Conservation (phyloP, 495 filamentous ascomycete species). For the Penicillium cosmopolitanum region DNA sequence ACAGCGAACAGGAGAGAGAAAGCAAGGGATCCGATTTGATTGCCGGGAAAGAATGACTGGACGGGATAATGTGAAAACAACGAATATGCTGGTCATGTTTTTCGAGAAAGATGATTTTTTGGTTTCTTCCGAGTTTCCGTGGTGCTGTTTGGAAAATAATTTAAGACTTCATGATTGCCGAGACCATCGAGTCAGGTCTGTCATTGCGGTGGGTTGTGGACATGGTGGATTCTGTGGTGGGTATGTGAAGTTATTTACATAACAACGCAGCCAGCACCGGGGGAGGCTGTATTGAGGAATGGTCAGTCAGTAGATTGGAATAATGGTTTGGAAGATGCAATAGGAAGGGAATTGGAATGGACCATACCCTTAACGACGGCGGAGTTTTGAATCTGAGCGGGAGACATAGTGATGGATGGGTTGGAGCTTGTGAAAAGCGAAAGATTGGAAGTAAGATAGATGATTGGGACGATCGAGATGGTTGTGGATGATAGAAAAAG, state of each 20-base stretch:
- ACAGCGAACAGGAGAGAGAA: background rate
- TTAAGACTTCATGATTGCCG: constrained; percentile 14
- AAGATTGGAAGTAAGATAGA: constrained; percentile 27
- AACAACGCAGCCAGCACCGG: constrained; percentile 45
- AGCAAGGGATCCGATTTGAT: background rate
- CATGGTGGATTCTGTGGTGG: constrained; percentile 10
- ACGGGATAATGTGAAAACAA: background rate
- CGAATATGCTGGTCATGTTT: background rate
- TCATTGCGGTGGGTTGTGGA: constrained; percentile 4
- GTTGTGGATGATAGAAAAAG: constrained; percentile 19
- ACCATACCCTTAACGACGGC: constrained; percentile 38
- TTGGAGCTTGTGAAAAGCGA: constrained; percentile 29
- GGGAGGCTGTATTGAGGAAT: constrained; percentile 28
- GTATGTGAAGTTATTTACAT: constrained; percentile 34
- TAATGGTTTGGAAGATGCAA: background rate
- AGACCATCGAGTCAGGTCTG: constrained; percentile 6
- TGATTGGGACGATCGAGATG: constrained; percentile 11
- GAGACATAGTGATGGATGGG: constrained; percentile 42
- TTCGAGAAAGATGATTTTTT: background rate
- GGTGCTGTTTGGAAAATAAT: background rate
- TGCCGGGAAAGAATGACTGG: constrained; percentile 3
- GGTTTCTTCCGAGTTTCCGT: background rate
- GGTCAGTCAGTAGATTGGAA: constrained; percentile 16
- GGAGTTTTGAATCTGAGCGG: constrained; percentile 32
- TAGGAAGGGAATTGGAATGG: constrained; percentile 6